phyloP scores from a whole-genome alignment of 2,329 filamentous ascomycete species.

The Ramularia endophylla region DNA sequence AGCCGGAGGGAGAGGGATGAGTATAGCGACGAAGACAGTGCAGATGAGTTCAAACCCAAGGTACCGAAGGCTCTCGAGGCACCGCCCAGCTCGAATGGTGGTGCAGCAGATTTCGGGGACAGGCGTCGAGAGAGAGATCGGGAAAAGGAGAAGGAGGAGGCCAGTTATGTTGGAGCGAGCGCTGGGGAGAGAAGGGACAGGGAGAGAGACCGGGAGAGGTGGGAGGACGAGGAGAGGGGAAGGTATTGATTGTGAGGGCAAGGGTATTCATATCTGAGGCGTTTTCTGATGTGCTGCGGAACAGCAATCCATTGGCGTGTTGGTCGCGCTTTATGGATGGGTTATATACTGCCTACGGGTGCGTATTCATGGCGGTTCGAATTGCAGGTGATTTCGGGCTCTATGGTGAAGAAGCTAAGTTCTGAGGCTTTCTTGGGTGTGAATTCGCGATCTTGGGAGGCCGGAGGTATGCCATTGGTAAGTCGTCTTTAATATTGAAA shows the following conservation, averaged over 20 bases:
- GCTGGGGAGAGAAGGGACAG: conserved; percentile 6
- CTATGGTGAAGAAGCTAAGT: too few relatives aligned
- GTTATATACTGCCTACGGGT: too few relatives aligned
- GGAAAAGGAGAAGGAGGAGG: conserved; percentile 6
- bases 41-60: conserved; percentile 28
- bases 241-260: not conserved
- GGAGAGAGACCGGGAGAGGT: conserved; percentile 10
- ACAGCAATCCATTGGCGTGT: too few relatives aligned
- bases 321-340: too few relatives aligned
- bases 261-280: not conserved
- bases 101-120: conserved; percentile 3
- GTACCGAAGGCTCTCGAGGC: conserved; percentile 31
- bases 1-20: conserved; percentile 26
- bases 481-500: too few relatives aligned
- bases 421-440: too few relatives aligned
- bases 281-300: too few relatives aligned
- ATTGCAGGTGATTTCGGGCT: too few relatives aligned
- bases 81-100: conserved; percentile 11
- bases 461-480: too few relatives aligned
- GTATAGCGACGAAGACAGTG: conserved; percentile 30
- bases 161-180: not conserved
- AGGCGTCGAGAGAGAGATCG: conserved; percentile 2
- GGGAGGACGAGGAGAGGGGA: not conserved
- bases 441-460: too few relatives aligned
- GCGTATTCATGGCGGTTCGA: too few relatives aligned